Evolutionary conservation across 2,329 filamentous ascomycete species (phyloP).

Genomic region (Corinectria fuckeliana): DNA sequence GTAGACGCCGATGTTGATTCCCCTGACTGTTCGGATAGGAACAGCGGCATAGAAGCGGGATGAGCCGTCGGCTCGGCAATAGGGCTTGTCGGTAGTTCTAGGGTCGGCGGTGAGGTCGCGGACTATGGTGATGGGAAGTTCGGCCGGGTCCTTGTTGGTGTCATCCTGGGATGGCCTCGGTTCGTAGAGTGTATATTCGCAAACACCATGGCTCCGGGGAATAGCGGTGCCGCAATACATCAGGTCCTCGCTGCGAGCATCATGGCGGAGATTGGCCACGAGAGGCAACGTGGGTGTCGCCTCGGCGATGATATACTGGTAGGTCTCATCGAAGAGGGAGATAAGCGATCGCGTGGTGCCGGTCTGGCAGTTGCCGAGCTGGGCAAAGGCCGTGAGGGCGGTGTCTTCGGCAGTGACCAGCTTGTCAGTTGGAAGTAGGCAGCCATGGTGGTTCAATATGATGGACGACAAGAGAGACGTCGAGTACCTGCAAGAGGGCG

Average conservation of each 20-base stretch:
- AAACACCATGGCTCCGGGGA: slow-evolving; percentile 38
- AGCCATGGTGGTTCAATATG: not conserved
- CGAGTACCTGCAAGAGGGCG: not conserved
- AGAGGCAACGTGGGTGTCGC: slow-evolving; percentile 52
- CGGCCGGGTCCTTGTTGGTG: not conserved
- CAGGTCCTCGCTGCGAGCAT: slow-evolving; percentile 20
- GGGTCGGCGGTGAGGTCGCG: slow-evolving; percentile 43
- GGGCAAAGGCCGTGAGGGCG: slow-evolving; percentile 55
- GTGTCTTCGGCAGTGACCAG: slow-evolving; percentile 40
- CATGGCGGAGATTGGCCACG: slow-evolving; percentile 19
- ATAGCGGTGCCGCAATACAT: slow-evolving; percentile 43
- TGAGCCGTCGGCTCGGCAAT: slow-evolving; percentile 29
- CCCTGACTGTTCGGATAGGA: slow-evolving; percentile 20
- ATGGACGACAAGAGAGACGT: not conserved
- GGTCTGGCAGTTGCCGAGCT: slow-evolving; percentile 54
- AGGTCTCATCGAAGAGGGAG: slow-evolving; percentile 56
- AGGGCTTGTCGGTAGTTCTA: slow-evolving; percentile 37
- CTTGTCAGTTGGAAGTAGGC: not conserved
- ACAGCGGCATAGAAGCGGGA: slow-evolving; percentile 44
- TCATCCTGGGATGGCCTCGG: not conserved
- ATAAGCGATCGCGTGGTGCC: slow-evolving; percentile 52
- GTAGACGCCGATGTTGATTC: slow-evolving; percentile 51
- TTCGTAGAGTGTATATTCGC: slow-evolving; percentile 37
- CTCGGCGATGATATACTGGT: slow-evolving; percentile 60
- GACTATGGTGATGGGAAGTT: slow-evolving; percentile 44